These are phyloP conservation scores for Cutaneotrichosporon dermatis DNA, from an alignment of 1,284 basidiomycete species.

Conservation along the genomic window DNA sequence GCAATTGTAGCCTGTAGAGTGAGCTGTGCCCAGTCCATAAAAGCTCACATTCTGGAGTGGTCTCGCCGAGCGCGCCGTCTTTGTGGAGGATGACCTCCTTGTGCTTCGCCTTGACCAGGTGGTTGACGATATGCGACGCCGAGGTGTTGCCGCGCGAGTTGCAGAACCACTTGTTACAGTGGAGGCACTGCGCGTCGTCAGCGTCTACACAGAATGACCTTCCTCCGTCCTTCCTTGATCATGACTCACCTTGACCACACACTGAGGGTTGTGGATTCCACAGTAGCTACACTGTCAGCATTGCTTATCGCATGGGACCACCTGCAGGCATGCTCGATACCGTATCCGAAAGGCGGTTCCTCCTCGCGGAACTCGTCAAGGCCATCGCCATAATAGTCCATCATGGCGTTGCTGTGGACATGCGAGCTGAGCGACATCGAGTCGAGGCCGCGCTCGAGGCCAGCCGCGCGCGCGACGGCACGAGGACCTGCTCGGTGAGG, in stretches of 20 bases:
- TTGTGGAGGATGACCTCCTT: conserved; percentile 97
- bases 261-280: conserved; percentile 95
- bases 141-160: conserved; percentile 98
- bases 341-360: conserved; percentile 70
- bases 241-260: conserved; percentile 70
- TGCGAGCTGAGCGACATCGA: conserved; percentile 20
- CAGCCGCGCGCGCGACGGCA: conserved; percentile 3
- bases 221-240: not conserved
- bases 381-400: conserved; percentile 64
- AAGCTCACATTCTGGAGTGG: conserved; percentile 77
- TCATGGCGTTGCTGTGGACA: conserved; percentile 9
- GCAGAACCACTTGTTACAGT: conserved; percentile 99
- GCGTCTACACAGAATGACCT: not conserved
- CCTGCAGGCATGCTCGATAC: conserved; percentile 92
- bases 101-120: conserved; percentile 97
- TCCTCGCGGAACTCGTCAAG: conserved; percentile 80
- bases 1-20: conserved; percentile 70
- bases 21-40: conserved; percentile 18
- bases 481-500: conserved; percentile 43
- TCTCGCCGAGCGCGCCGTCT: conserved; percentile 92
- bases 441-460: conserved; percentile 21
- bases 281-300: conserved; percentile 67
- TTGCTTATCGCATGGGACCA: conserved; percentile 46
- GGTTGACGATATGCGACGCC: conserved; percentile 97
- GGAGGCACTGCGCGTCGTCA: conserved; percentile 58